A percentile compares a stretch with the other conserved stretches of the same genome.
Evolutionary conservation across 495 filamentous ascomycete species (phyloP).

Genomic region (Penicillium waksmanii): DNA sequence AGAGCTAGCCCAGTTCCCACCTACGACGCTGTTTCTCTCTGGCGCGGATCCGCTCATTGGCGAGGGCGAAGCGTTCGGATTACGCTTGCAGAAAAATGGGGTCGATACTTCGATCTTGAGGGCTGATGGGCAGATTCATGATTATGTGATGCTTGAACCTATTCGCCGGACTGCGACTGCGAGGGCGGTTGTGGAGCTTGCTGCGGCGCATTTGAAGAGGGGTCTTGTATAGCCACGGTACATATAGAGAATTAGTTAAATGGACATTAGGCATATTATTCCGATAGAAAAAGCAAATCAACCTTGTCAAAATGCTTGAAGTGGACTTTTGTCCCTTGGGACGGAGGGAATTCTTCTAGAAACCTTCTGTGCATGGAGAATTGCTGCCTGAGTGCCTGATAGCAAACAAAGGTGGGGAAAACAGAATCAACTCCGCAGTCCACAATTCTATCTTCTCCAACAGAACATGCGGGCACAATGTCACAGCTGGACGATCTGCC

Average conservation of each 20-base stretch:
- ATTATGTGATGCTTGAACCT: constrained; percentile 13
- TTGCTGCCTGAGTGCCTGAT: constrained; percentile 24
- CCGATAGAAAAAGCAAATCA: not conserved
- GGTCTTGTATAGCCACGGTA: not conserved
- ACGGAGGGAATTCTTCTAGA: not conserved
- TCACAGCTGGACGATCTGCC: constrained; percentile 29
- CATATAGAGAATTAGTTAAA: not conserved
- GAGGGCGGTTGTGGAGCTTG: constrained; percentile 7
- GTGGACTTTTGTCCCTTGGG: not conserved
- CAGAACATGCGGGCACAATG: constrained; percentile 22
- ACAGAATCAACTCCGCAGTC: constrained; percentile 22
- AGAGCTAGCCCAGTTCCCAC: constrained; percentile 3
- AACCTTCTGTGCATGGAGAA: constrained; percentile 2
- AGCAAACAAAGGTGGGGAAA: constrained; percentile 18
- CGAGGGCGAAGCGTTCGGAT: constrained; percentile 6
- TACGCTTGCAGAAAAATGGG: constrained; percentile 3
- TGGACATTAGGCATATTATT: not conserved
- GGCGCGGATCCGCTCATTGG: constrained; percentile 2
- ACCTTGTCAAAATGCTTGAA: not conserved
- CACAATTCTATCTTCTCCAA: constrained; percentile 11
- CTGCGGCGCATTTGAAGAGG: constrained; percentile 3
- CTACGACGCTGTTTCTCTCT: not conserved
- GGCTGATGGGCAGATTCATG: constrained; percentile 13
- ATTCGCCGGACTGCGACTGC: constrained; percentile 4
- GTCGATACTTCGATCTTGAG: constrained; percentile 7